Percentiles rank a stretch among this genome's conserved stretches.
These are phyloP conservation scores for Phytophthora boehmeriae DNA, from an alignment of 352 stramenopile genomes.

Conservation along the genomic window DNA sequence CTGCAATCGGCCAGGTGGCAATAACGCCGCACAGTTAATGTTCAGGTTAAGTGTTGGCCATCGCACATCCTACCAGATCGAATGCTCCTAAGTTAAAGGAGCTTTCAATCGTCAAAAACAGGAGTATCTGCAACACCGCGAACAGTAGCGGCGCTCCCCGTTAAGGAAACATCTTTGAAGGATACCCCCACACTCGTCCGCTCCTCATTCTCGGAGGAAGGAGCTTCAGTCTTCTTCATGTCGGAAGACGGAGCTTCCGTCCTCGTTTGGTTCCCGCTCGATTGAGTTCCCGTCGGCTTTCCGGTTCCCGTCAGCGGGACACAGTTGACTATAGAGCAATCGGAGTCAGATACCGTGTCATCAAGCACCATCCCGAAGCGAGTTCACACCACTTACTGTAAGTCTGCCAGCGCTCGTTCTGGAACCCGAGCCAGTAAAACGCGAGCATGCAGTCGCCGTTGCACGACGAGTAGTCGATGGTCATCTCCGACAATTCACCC, in stretches of 20 bases:
- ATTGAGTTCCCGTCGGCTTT: neutral
- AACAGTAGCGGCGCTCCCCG: too few species aligned
- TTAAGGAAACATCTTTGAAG: too few species aligned
- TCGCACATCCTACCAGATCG: too few species aligned
- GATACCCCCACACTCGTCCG: too few species aligned
- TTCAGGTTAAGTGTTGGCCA: too few species aligned
- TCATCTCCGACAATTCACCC: conserved; percentile 26
- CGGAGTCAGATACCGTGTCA: neutral
- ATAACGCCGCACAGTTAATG: too few species aligned
- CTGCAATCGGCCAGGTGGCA: too few species aligned
- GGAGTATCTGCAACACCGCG: too few species aligned
- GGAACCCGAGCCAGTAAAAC: conserved; percentile 55
- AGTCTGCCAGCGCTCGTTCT: conserved; percentile 40
- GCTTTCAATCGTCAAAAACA: too few species aligned
- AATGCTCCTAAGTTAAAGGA: too few species aligned
- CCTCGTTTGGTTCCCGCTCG: neutral
- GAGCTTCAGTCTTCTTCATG: neutral
- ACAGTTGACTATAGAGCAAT: conserved; percentile 20
- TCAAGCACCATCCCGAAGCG: too few species aligned
- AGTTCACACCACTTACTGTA: conserved; percentile 38
- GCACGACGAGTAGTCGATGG: conserved; percentile 49
- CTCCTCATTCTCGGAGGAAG: neutral
- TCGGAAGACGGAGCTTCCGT: conserved; percentile 1
- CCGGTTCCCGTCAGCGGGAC: conserved; percentile 24
- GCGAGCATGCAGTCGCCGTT: conserved; percentile 41